Evolutionary conservation across 106 monocot species (phyloP).

Genomic region (Platanthera zijinensis): DNA sequence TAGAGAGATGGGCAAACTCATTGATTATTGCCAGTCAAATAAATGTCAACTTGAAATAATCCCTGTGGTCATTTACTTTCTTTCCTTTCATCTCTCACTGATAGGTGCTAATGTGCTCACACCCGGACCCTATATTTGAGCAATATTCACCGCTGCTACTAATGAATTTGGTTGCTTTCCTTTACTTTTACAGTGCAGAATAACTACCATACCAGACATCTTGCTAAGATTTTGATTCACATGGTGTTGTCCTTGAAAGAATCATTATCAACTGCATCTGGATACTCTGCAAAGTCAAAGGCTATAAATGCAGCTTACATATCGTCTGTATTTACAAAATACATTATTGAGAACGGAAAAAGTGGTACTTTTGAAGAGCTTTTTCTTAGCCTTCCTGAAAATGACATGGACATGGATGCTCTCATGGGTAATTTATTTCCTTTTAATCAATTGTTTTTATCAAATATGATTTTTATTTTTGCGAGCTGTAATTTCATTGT

Average conservation of each 20-base stretch:
- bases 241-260: constrained; percentile 87
- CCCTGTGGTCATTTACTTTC: not conserved
- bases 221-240: constrained; percentile 88
- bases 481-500: not conserved
- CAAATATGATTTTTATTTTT: constrained; percentile 8
- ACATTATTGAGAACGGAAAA: constrained; percentile 77
- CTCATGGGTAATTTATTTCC: constrained; percentile 35
- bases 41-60: not conserved
- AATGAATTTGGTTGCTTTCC: constrained; percentile 7
- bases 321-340: constrained; percentile 87
- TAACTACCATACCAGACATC: constrained; percentile 78
- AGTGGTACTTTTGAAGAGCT: constrained; percentile 67
- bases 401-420: constrained; percentile 36
- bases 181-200: constrained; percentile 65
- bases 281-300: constrained; percentile 42
- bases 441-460: not conserved
- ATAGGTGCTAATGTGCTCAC: not conserved
- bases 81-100: not conserved
- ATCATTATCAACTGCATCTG: constrained; percentile 26
- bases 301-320: constrained; percentile 87
- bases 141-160: not conserved
- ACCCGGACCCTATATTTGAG: not conserved
- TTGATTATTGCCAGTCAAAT: not conserved
- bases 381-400: constrained; percentile 51
- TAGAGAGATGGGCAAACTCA: not conserved